Percentiles rank a stretch among this genome's conserved stretches.
Evolutionary conservation across 345 rosid species (phyloP).

Genomic region (Barbarea vulgaris): DNA sequence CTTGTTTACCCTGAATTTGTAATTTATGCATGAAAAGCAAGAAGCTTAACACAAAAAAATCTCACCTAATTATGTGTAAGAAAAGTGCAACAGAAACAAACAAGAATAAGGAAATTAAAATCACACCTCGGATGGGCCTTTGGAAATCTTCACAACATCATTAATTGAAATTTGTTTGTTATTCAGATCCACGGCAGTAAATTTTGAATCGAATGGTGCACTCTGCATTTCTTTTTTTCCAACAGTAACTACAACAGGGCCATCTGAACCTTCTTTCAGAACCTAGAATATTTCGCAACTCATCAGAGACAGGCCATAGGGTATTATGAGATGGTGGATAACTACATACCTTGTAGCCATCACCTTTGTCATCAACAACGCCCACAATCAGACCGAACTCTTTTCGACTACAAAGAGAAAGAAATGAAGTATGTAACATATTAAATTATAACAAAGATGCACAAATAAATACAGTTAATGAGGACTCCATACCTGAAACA

Average conservation of each 20-base stretch:
- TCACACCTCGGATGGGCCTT: constrained; percentile 79
- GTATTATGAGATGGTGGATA: constrained; percentile 16
- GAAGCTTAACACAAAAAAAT: constrained; percentile 2
- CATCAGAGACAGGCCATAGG: constrained; percentile 25
- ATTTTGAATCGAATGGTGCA: constrained; percentile 71
- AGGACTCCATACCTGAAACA: constrained; percentile 67
- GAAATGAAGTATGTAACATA: constrained; percentile 29
- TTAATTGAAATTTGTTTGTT: constrained; percentile 61
- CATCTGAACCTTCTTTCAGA: constrained; percentile 75
- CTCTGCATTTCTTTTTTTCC: constrained; percentile 54
- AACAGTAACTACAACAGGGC: constrained; percentile 59
- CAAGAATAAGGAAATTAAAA: not conserved
- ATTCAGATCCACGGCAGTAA: constrained; percentile 71
- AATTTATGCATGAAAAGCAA: constrained; percentile 12
- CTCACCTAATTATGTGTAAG: constrained; percentile 2
- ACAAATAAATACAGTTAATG: constrained; percentile 18
- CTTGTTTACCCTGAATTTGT: constrained; percentile 78
- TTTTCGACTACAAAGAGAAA: constrained; percentile 66
- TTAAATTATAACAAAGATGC: constrained; percentile 18
- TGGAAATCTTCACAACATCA: constrained; percentile 76
- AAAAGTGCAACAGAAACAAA: constrained; percentile 17
- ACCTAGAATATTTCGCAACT: constrained; percentile 53
- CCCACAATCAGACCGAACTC: constrained; percentile 87
- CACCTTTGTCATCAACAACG: constrained; percentile 81
- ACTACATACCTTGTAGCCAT: constrained; percentile 64